These are phyloP conservation scores for Papiliotrema flavescens DNA, from an alignment of 1,284 basidiomycete genomes.

Conservation along the genomic window DNA sequence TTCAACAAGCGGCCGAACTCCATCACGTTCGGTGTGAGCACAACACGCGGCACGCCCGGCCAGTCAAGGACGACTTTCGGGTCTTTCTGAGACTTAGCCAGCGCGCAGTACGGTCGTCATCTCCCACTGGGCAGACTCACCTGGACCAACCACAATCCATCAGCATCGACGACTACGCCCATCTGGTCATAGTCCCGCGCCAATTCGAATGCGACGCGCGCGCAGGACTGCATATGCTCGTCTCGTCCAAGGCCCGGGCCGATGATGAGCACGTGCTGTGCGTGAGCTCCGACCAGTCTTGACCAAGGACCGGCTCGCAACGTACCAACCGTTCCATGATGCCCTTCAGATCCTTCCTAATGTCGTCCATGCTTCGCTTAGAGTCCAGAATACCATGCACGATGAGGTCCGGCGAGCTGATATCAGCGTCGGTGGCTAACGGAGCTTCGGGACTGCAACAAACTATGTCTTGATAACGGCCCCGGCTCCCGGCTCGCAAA, in stretches of 20 bases:
- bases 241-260: slow-evolving; percentile 91
- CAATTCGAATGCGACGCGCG: slow-evolving; percentile 51
- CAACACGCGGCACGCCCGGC: slow-evolving; percentile 41
- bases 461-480: slow-evolving; percentile 88
- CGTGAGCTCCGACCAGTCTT: not conserved
- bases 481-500: slow-evolving; percentile 87
- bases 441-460: not conserved
- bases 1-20: slow-evolving; percentile 86
- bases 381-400: slow-evolving; percentile 80
- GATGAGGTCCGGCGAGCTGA: slow-evolving; percentile 70
- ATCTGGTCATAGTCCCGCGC: slow-evolving; percentile 59
- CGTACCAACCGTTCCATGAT: slow-evolving; percentile 68
- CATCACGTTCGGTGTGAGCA: slow-evolving; percentile 87
- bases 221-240: slow-evolving; percentile 77
- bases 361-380: slow-evolving; percentile 23
- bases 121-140: slow-evolving; percentile 12
- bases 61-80: slow-evolving; percentile 66
- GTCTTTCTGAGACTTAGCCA: slow-evolving; percentile 55
- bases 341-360: slow-evolving; percentile 55
- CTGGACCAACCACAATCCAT: slow-evolving; percentile 55
- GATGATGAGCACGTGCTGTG: slow-evolving; percentile 76
- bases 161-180: slow-evolving; percentile 91
- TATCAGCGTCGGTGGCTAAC: slow-evolving; percentile 52
- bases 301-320: not conserved
- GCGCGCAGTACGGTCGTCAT: not conserved